phyloP scores from a whole-genome alignment of 306 rosid species.

The Crataegus laevigata region DNA sequence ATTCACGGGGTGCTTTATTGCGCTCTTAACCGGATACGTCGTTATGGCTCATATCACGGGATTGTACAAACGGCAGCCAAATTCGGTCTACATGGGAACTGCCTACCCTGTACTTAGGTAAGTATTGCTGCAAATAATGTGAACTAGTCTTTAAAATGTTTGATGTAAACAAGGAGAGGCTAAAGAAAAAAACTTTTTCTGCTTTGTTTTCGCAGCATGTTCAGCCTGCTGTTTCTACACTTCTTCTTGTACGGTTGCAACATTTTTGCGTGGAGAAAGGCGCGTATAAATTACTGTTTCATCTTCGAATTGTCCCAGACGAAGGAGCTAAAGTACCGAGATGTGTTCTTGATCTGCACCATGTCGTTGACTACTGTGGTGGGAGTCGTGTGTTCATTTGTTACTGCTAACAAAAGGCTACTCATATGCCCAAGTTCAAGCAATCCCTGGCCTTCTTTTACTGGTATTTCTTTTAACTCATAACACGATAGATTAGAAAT shows the following conservation, averaged over 20 bases:
- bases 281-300: conserved; percentile 83
- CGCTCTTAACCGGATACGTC: conserved; percentile 75
- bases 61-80: conserved; percentile 43
- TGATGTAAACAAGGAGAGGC: neutral
- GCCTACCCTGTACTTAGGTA: conserved; percentile 89
- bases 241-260: conserved; percentile 92
- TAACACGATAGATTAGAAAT: neutral
- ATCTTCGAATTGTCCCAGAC: conserved; percentile 71
- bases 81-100: conserved; percentile 87
- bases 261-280: conserved; percentile 84
- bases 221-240: conserved; percentile 92
- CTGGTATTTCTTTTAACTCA: conserved; percentile 40
- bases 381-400: conserved; percentile 79
- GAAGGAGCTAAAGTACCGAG: conserved; percentile 81
- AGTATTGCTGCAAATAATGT: conserved; percentile 7
- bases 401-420: conserved; percentile 64
- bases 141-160: neutral
- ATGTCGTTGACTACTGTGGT: conserved; percentile 66
- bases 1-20: conserved; percentile 72
- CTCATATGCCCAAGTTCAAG: conserved; percentile 64
- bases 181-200: conserved; percentile 3
- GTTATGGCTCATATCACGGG: conserved; percentile 87
- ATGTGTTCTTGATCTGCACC: conserved; percentile 75
- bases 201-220: conserved; percentile 65
- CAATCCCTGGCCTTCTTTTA: conserved; percentile 74